Evolutionary conservation across 2,329 filamentous ascomycete species (phyloP), one percentile per base, ranked within the genome.

Genomic region (Cercospora sojina): DNA sequence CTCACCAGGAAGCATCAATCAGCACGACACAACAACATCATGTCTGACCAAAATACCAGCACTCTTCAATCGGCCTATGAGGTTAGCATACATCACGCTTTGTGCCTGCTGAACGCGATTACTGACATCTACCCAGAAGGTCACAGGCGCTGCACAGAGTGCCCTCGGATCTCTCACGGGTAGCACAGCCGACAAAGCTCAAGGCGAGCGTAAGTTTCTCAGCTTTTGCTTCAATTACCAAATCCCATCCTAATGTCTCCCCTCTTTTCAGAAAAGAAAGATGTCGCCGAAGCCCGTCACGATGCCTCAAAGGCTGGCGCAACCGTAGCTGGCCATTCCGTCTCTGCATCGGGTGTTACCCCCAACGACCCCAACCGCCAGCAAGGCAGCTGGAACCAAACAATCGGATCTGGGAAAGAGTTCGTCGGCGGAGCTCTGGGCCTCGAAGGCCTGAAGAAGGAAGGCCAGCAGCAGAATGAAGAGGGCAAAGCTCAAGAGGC

Each of bases 351-450:
- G 0, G 92, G 92, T 57, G 90, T 88, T 38, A 82, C 91, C 58
- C 85, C 89, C 69, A 92, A 97, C 79, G 84, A 91, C 79, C 83
- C 88, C 10, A 83, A 94, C 77, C 91, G 93, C 70, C 82, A 84
- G 23, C 77, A 86, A 18, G 93, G 94, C 51, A 84, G 85, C 18
- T 96, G 90, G 88, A 92, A 97, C 82, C 93, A 97, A 81, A 96
- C 92, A 5, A 76, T 93, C n/a, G 94, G 93, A 61, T 87, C 90
- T 0, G 89, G 89, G 51, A 97, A 97, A 83, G 92, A 97, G 78
- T 83, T 88, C 4, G 70, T 95, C 0, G 94, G 94, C 65, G 88
- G 89, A 18, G 73, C 94, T 5, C 71, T 94, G 27, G 94, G 93
- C 67, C 88, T 87, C 70, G 90, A 95, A 80, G 84, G 83, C 35